Evolutionary conservation across 2,329 filamentous ascomycete species (phyloP).

Genomic region (Orbilia ellipsospora): DNA sequence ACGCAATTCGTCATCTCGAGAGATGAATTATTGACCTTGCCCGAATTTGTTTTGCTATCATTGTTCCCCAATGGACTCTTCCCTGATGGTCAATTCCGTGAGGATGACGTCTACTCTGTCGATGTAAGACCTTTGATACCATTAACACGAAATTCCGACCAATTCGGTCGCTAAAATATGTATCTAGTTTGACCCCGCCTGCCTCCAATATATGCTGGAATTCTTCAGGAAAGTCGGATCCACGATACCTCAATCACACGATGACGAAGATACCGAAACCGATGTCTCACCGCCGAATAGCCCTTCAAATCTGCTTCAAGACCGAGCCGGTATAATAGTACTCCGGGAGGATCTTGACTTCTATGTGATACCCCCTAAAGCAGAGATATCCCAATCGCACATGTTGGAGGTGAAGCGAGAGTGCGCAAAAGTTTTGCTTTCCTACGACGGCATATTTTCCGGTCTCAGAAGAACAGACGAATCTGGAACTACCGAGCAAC

Average conservation of each 20-base stretch:
- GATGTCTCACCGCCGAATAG: slow-evolving; percentile 63
- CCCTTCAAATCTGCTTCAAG: slow-evolving; percentile 75
- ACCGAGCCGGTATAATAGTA: slow-evolving; percentile 95
- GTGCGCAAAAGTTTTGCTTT: slow-evolving; percentile 83
- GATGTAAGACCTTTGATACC: slow-evolving; percentile 76
- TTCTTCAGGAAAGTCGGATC: slow-evolving; percentile 97
- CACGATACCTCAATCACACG: slow-evolving; percentile 78
- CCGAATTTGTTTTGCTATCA: slow-evolving; percentile 97
- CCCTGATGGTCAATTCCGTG: slow-evolving; percentile 92
- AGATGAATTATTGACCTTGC: slow-evolving; percentile 92
- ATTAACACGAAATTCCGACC: neutral
- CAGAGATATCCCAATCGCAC: slow-evolving; percentile 84
- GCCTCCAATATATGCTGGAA: slow-evolving; percentile 98
- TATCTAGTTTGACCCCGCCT: slow-evolving; percentile 90
- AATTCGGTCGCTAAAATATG: slow-evolving; percentile 54
- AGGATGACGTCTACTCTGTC: slow-evolving; percentile 94
- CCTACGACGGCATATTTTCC: slow-evolving; percentile 94
- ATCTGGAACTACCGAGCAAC: slow-evolving; percentile 94
- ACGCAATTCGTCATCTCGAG: slow-evolving; percentile 92
- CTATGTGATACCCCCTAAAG: slow-evolving; percentile 88
- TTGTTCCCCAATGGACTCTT: slow-evolving; percentile 98
- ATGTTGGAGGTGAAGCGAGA: slow-evolving; percentile 98
- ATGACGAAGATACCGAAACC: slow-evolving; percentile 73
- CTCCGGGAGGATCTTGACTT: slow-evolving; percentile 96
- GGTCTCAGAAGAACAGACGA: slow-evolving; percentile 95